phyloP scores from a whole-genome alignment of 2,329 filamentous ascomycete species.

The Amesomyces nigricolor region DNA sequence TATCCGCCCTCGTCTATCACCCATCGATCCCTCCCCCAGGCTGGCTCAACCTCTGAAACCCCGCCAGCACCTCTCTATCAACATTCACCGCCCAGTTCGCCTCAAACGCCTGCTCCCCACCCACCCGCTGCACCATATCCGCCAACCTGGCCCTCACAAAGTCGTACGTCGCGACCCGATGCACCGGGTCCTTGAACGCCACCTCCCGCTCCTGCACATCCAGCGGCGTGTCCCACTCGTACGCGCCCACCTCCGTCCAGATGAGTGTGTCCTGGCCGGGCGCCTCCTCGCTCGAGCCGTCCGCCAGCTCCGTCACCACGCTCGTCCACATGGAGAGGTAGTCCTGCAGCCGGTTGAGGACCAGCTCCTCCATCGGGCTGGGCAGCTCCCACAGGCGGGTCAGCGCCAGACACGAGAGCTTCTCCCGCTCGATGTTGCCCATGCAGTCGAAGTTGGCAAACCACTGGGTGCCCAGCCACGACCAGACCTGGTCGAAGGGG shows the following conservation, averaged over 20 bases:
- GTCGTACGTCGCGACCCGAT: slow-evolving; percentile 56
- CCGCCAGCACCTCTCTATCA: slow-evolving; percentile 62
- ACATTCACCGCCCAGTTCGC: slow-evolving; percentile 67
- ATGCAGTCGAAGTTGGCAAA: slow-evolving; percentile 65
- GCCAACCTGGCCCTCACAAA: slow-evolving; percentile 61
- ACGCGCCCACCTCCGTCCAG: slow-evolving; percentile 33
- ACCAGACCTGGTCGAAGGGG: slow-evolving; percentile 48
- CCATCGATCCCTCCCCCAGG: background rate
- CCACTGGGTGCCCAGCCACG: slow-evolving; percentile 58
- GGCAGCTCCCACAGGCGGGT: slow-evolving; percentile 65
- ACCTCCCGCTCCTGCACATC: slow-evolving; percentile 49
- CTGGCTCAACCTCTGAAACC: slow-evolving; percentile 46
- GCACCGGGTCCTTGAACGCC: slow-evolving; percentile 58
- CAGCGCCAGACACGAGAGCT: slow-evolving; percentile 67
- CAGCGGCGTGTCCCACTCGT: slow-evolving; percentile 53
- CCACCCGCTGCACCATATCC: slow-evolving; percentile 51
- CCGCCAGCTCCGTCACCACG: slow-evolving; percentile 61
- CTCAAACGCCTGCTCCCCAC: slow-evolving; percentile 62
- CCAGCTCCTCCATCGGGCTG: slow-evolving; percentile 51
- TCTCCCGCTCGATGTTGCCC: slow-evolving; percentile 59
- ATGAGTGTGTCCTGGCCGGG: slow-evolving; percentile 35
- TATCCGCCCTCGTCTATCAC: background rate
- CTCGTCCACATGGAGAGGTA: slow-evolving; percentile 72
- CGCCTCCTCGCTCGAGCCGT: slow-evolving; percentile 36
- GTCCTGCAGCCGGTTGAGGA: slow-evolving; percentile 60